phyloP scores from a whole-genome alignment of 257 asterid species.

The Petrea volubilis region DNA sequence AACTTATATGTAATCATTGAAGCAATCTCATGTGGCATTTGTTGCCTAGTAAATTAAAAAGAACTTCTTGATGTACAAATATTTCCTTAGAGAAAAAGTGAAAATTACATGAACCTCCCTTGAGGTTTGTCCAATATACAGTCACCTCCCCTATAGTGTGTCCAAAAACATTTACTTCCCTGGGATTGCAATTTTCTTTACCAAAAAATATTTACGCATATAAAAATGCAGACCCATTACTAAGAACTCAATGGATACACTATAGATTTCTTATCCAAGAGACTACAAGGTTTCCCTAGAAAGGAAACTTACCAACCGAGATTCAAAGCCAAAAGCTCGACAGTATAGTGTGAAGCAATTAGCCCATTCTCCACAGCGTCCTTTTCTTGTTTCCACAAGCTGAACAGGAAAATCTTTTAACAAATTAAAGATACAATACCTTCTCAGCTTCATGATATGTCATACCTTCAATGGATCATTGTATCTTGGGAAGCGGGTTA shows the following conservation, averaged over 20 bases:
- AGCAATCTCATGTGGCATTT: background rate
- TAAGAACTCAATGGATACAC: background rate
- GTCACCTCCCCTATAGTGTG: no score
- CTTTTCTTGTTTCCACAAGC: conserved; percentile 92
- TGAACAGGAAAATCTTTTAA: conserved; percentile 38
- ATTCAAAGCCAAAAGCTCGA: conserved; percentile 87
- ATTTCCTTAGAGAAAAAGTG: background rate
- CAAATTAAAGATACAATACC: conserved; percentile 20
- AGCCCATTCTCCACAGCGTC: conserved; percentile 99
- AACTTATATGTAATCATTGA: conserved; percentile 10
- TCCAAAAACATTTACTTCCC: no score
- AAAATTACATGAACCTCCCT: background rate
- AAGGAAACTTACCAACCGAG: conserved; percentile 72
- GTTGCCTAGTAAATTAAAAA: background rate
- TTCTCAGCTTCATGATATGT: conserved; percentile 17
- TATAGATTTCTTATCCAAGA: background rate
- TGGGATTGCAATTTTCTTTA: no score
- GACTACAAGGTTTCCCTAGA: conserved; percentile 8
- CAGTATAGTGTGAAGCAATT: conserved; percentile 96
- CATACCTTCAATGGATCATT: conserved; percentile 88
- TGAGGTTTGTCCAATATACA: no score
- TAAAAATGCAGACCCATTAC: background rate
- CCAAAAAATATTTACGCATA: background rate
- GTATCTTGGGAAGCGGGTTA: conserved; percentile 96
- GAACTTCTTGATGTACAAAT: background rate